Base-by-base conservation (phyloP, 768 basidiomycete genomes). In the Tremella fuciformis region DNA sequence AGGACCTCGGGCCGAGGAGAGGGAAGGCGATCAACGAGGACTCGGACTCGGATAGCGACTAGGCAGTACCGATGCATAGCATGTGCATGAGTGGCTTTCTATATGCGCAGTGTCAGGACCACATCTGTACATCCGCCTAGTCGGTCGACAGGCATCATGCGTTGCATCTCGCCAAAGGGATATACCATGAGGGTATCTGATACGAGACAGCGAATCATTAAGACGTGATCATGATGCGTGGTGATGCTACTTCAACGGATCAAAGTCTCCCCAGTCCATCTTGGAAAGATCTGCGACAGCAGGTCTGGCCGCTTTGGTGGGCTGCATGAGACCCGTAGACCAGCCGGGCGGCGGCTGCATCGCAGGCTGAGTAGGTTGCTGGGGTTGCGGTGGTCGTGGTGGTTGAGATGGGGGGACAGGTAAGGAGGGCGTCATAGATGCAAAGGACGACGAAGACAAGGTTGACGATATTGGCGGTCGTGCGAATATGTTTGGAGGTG, bases 251-350 rank as follows among this genome's bases (percentile, higher is more conserved):
- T 65, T 70, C 16, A 76, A 51, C n/a, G 75, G 75, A 58, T 76
- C 75, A 60, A 76, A 75, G 55, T 74, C 75, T 8, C 61, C 67
- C 75, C 75, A 76, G 58, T 72, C 70, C 13, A 53, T 46, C 9
- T 62, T 65, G 49, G 1, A 50, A 51, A 52, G 53, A 40, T 18
- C 41, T 47, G 25, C 48, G 37, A 1, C 19, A 21, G 59, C 49
- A 16, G 63, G 57, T 55, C 64, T 62, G 0, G 70, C 47, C 25
- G 63, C 61, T 21, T 60, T 57, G 7, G 71, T 66, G 40, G 75
- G 75, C 52, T 67, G 63, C 70, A 75, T 67, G 41, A 74, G 34
- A 8, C 71, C 69, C 1, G 71, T 54, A 40, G 61, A 56, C 70
- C 67, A 71, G 7, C 73, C 71, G 2, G 73, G 70, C 15, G 68